A percentile compares a stretch with the other conserved stretches of the same genome.
phyloP scores from a whole-genome alignment of 495 filamentous ascomycete species.

The Tuber brumale region DNA sequence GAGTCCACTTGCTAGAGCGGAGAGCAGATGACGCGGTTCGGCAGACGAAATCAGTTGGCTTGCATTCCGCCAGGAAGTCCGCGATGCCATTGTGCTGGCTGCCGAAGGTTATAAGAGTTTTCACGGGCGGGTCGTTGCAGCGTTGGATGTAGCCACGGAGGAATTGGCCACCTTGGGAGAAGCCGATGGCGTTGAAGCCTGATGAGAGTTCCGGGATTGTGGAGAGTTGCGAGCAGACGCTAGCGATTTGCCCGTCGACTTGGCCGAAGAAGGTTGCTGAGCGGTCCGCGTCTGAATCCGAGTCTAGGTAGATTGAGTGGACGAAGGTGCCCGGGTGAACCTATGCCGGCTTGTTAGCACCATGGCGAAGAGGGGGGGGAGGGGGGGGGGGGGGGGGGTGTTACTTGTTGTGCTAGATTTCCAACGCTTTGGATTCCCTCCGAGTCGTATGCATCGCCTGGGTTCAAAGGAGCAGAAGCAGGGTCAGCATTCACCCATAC shows the following conservation, averaged over 20 bases:
- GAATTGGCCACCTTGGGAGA: constrained; percentile 95
- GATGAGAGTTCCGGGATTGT: constrained; percentile 67
- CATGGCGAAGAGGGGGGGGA: background rate
- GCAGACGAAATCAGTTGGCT: constrained; percentile 68
- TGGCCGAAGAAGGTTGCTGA: constrained; percentile 87
- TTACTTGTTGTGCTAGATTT: constrained; percentile 54
- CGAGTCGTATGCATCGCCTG: constrained; percentile 63
- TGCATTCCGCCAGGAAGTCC: constrained; percentile 63
- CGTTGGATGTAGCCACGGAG: constrained; percentile 86
- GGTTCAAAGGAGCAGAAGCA: background rate
- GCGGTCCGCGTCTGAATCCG: constrained; percentile 58
- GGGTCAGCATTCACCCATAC: background rate
- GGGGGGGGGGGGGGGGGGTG: background rate
- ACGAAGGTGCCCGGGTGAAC: constrained; percentile 76
- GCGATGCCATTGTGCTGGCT: constrained; percentile 90
- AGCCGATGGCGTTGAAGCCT: constrained; percentile 83
- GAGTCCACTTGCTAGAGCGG: constrained; percentile 65
- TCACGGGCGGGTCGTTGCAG: constrained; percentile 75
- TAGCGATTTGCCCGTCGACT: constrained; percentile 66
- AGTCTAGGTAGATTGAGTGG: constrained; percentile 70
- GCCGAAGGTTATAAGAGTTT: constrained; percentile 83
- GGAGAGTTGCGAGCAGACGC: constrained; percentile 74
- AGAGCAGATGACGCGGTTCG: constrained; percentile 66
- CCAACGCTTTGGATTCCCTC: constrained; percentile 66
- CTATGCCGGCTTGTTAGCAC: constrained; percentile 28